Evolutionary conservation across 768 basidiomycete species (phyloP), one percentile per base, ranked within the genome.

Genomic region (Lentinula sp.): DNA sequence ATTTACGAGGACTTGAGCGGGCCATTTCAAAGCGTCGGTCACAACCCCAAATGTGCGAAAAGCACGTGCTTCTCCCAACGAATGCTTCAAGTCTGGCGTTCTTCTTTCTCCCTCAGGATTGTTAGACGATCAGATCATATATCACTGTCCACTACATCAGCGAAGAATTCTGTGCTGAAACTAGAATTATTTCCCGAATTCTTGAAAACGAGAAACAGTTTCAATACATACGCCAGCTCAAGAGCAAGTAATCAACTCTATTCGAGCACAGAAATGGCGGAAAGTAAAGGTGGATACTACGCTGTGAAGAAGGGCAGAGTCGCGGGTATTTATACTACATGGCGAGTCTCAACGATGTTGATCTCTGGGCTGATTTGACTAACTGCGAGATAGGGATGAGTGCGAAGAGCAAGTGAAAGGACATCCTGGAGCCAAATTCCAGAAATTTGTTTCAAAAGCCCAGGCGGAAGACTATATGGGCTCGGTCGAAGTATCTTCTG

Each of bases 271-370:
- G 32, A 13, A 37, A 59, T 59, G 58, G 37, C 33, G 7, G 50
- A 50, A 37, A 32, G 50, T 43, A 52, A 52, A 60, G 43, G n/a
- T 13, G 4, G 18, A 7, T 92, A 81, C 70, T 94, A 93, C 69
- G 89, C 91, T 28, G 92, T 96, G 7, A 77, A 75, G 39, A 76
- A 71, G n/a, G 93, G 93, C 9, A 74, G 76, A 39, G 63, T 67
- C 10, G 79, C 85, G 0, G 93, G 93, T 0, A 75, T 95, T 4
- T 95, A 86, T 69, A 61, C 63, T 2, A 81, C 85, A 32, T 96
- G 94, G 93, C 90, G 67, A 65, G 78, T 8, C 20, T 41, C 4
- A 28, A 6, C n/a, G n/a, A 43, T 16, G 5, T 5, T 18, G 15
- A 16, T 46, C 16, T 35, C 32, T 33, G 10, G 18, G 6, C 66